Base-by-base conservation (phyloP, 2,329 filamentous ascomycete species). In the Teratosphaeria epicoccoides region DNA sequence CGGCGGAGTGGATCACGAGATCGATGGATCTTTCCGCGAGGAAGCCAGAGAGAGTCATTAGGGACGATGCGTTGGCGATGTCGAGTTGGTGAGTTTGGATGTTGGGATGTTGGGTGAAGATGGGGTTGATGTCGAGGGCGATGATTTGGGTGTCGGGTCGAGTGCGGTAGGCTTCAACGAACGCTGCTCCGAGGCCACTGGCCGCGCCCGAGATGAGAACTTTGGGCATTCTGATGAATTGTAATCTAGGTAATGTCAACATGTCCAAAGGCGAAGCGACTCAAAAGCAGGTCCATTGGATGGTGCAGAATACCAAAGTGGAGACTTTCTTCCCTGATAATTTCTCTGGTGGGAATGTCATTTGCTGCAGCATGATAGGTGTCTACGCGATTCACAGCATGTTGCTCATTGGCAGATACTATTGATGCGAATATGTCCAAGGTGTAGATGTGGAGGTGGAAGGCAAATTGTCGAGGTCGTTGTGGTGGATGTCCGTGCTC, bases 1-100 rank as follows among this genome's bases (percentile, higher is more conserved):
- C 73, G 6, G 71, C 71, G 51, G 64, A 67, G 63, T 76, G 73
- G 40, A 76, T 63, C 9, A 75, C 40, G 1, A 74, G 60, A 47
- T 67, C 60, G 43, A 76, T 66, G 0, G 63, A 62, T 1, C 33
- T 54, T 17, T 45, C 51, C 10, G 53, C 25, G 6, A 70, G 23
- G 1, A 28, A 1, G 3, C 50, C 24, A 1, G 54, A 51, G n/a
- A 68, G 55, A 11, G 46, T 6, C n/a, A 51, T 26, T 46, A 69
- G 56, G 10, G 63, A 59, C 0, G 25, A 24, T 43, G 63, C 57
- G 24, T 55, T 51, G 22, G 62, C 59, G 10, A 69, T 51, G 50
- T 69, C 67, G 10, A 65, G 57, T 22, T 51, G 43, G 33, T 55
- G 52, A 7, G 49, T 45, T 7, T 52, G 46, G 40, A 65, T 51